Conservation (phyloP, 2,329 filamentous ascomycete species). For the Thermoascus crustaceus region DNA sequence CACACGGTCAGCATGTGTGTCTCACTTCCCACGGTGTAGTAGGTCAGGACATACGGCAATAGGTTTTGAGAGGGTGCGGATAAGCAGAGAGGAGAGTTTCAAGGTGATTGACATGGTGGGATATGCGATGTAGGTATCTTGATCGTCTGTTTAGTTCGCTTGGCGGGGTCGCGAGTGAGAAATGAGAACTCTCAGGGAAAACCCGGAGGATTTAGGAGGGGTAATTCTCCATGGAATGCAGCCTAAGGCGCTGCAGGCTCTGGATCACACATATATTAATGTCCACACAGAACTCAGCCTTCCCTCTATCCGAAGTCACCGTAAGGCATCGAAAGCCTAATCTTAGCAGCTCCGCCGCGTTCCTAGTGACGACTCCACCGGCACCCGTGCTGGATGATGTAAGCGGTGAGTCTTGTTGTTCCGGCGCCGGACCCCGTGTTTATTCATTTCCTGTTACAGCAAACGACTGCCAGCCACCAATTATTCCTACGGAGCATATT, state of each 20-base stretch:
- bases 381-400: too few species aligned
- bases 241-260: neutral
- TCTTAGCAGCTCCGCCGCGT: neutral
- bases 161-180: too few species aligned
- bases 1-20: slow-evolving; percentile 14
- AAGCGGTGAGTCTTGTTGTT: too few species aligned
- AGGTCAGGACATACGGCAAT: slow-evolving; percentile 48
- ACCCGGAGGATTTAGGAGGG: too few species aligned
- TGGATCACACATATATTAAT: too few species aligned
- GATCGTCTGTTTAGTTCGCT: too few species aligned
- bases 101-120: slow-evolving; percentile 56
- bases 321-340: too few species aligned
- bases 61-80: slow-evolving; percentile 59
- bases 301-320: slow-evolving; percentile 1
- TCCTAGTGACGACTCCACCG: too few species aligned
- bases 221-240: neutral
- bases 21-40: neutral
- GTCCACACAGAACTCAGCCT: too few species aligned
- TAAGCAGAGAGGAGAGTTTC: slow-evolving; percentile 57
- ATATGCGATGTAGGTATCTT: neutral
- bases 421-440: slow-evolving; percentile 23
- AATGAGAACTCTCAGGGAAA: neutral
- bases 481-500: neutral
- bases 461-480: slow-evolving; percentile 10
- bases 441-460: slow-evolving; percentile 31